These are phyloP conservation scores for Candolleomyces efflorescens DNA, from an alignment of 768 basidiomycete genomes.

Conservation along the genomic window DNA sequence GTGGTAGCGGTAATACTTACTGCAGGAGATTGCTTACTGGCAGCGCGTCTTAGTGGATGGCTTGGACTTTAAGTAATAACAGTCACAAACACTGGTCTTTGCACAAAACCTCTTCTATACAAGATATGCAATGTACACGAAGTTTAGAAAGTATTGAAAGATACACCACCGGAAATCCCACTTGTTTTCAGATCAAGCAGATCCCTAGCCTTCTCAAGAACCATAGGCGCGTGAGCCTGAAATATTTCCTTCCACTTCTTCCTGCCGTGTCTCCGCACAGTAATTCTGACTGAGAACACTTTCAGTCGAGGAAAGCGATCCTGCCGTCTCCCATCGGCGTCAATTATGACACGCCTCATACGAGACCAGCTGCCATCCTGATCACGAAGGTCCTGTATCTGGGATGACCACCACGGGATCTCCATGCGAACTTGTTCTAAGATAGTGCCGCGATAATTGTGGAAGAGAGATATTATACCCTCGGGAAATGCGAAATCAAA, in stretches of 20 bases:
- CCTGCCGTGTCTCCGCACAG: neutral
- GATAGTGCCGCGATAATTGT: neutral
- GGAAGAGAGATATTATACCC: neutral
- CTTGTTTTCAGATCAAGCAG: no score
- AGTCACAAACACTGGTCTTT: no score
- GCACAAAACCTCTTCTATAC: no score
- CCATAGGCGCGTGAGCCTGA: no score
- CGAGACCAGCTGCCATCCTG: neutral
- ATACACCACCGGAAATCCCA: no score
- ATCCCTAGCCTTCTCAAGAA: no score
- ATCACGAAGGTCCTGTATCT: neutral
- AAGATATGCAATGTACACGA: no score
- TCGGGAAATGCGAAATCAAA: neutral
- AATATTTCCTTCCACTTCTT: no score
- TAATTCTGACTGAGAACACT: neutral
- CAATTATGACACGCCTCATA: neutral
- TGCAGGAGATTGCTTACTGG: no score
- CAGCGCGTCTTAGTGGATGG: no score
- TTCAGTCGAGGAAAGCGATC: neutral
- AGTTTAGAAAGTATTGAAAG: no score
- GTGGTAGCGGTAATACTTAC: constrained; percentile 16
- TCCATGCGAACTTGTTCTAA: neutral
- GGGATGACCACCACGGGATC: neutral
- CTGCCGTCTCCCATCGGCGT: neutral
- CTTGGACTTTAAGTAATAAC: no score